A percentile compares a stretch with the other conserved stretches of the same genome.
Evolutionary conservation across 208 protist species (phyloP).

Genomic region (Wallacemonas sp.): DNA sequence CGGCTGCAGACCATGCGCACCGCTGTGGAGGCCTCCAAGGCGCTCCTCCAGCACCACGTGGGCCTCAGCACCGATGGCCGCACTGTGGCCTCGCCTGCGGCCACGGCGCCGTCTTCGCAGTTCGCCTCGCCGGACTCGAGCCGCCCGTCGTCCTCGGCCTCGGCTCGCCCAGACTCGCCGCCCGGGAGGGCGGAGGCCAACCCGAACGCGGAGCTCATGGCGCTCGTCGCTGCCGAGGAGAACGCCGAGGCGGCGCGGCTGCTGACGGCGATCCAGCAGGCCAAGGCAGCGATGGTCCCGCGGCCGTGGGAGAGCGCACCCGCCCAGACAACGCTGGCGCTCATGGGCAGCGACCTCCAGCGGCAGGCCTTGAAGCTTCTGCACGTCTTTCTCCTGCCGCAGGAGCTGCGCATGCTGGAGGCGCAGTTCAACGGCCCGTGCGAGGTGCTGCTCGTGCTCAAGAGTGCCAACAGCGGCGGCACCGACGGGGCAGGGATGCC

Average conservation of each 20-base stretch:
- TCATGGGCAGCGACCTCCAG: slow-evolving; percentile 6
- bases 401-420: slow-evolving; percentile 60
- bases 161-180: not conserved
- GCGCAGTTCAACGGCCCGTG: slow-evolving; percentile 41
- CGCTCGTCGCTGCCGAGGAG: not conserved
- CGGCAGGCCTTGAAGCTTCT: slow-evolving; percentile 27
- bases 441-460: slow-evolving; percentile 35
- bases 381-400: slow-evolving; percentile 42
- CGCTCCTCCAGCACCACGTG: slow-evolving; percentile 6
- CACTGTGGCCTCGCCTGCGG: not conserved
- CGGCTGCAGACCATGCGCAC: slow-evolving; percentile 17
- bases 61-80: not conserved
- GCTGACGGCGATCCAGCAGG: slow-evolving; percentile 30
- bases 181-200: too few species aligned
- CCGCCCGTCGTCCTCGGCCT: slow-evolving; percentile 4
- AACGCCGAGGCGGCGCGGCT: slow-evolving; percentile 16
- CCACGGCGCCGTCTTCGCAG: not conserved
- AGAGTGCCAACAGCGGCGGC: slow-evolving; percentile 14
- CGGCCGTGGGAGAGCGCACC: slow-evolving; percentile 51
- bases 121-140: not conserved
- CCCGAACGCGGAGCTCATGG: not conserved
- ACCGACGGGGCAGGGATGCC: too few species aligned
- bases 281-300: slow-evolving; percentile 51
- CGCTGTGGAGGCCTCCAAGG: slow-evolving; percentile 6
- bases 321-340: not conserved